phyloP scores from a whole-genome alignment of 108 stramenopile species.

The Cyclotella baltica region DNA sequence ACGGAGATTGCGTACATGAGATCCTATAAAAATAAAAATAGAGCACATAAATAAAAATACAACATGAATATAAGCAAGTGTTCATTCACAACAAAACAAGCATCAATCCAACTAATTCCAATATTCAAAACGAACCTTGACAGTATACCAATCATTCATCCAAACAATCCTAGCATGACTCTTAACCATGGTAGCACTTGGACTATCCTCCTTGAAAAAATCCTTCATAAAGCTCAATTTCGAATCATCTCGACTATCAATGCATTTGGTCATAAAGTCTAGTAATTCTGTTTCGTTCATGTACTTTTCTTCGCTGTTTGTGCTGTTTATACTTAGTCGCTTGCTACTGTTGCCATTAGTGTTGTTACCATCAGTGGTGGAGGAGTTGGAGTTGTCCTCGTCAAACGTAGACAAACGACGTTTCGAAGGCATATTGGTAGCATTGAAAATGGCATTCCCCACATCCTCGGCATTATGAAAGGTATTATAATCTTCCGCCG shows the following conservation, averaged over 20 bases:
- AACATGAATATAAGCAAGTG: too few relatives aligned
- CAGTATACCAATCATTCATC: constrained; percentile 78
- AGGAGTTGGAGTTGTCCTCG: not conserved
- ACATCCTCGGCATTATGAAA: constrained; percentile 51
- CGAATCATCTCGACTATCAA: constrained; percentile 55
- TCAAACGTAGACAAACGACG: not conserved
- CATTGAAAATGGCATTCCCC: constrained; percentile 26
- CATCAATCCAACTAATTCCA: too few relatives aligned
- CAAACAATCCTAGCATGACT: constrained; percentile 69
- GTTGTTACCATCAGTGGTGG: too few relatives aligned
- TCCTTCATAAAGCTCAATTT: constrained; percentile 63
- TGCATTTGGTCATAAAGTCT: constrained; percentile 61
- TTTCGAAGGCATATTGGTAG: constrained; percentile 17
- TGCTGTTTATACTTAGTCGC: not conserved
- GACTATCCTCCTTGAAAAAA: constrained; percentile 65
- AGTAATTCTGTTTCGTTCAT: constrained; percentile 59
- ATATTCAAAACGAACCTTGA: constrained; percentile 21
- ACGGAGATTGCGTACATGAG: constrained; percentile 68
- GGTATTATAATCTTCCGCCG: constrained; percentile 44
- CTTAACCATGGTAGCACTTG: constrained; percentile 63
- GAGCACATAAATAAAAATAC: not conserved
- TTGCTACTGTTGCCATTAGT: too few relatives aligned
- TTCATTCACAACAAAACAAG: too few relatives aligned
- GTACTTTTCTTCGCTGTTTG: constrained; percentile 28
- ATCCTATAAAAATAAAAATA: constrained; percentile 30